Evolutionary conservation across 306 rosid species (phyloP).

Genomic region (Quercus berberidifolia): DNA sequence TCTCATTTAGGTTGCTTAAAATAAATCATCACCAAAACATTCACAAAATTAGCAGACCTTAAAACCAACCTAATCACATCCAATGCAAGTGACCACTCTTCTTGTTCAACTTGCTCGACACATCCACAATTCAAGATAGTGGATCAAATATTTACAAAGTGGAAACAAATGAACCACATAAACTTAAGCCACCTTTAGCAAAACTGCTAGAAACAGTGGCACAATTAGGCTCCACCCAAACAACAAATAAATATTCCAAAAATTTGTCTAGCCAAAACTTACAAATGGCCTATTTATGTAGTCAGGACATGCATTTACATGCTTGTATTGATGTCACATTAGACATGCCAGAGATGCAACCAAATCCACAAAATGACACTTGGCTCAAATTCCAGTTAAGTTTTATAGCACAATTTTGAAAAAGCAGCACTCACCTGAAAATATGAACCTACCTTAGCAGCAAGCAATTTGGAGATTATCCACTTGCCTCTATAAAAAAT

Average conservation of each 20-base stretch:
- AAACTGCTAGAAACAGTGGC: neutral
- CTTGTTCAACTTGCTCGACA: neutral
- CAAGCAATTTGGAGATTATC: constrained; percentile 96
- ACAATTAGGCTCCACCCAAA: neutral
- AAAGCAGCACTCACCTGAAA: constrained; percentile 96
- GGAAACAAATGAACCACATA: neutral
- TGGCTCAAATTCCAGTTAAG: constrained; percentile 45
- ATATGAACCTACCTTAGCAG: constrained; percentile 97
- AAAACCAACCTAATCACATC: neutral
- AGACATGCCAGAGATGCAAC: constrained; percentile 36
- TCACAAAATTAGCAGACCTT: too few species aligned
- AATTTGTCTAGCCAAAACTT: neutral
- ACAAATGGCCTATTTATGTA: neutral
- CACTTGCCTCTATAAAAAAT: constrained; percentile 95
- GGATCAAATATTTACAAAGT: neutral
- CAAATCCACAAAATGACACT: constrained; percentile 37
- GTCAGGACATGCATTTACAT: neutral
- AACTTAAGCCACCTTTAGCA: neutral
- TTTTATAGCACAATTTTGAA: constrained; percentile 35
- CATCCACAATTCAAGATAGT: neutral
- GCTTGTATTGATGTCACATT: neutral
- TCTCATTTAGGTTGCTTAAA: too few species aligned
- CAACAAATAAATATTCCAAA: neutral
- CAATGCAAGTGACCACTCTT: neutral
- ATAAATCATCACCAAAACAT: too few species aligned